A percentile compares a stretch with the other conserved stretches of the same genome.
phyloP scores from a whole-genome alignment of 2,329 filamentous ascomycete species.

The Penicillium sp. region DNA sequence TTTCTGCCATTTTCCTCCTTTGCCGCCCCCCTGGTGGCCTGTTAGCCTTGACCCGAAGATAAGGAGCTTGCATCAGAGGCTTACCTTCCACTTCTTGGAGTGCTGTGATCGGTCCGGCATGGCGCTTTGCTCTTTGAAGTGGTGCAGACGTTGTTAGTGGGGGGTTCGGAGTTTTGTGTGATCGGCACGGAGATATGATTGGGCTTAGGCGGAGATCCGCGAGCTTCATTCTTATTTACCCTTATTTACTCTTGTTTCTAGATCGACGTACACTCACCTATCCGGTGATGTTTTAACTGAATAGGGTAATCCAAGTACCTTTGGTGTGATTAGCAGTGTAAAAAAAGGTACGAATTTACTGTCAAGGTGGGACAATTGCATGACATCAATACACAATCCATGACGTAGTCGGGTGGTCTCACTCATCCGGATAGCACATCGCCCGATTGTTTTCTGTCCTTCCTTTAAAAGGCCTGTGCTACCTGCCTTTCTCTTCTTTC shows the following conservation, averaged over 20 bases:
- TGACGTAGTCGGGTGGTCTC: constrained; percentile 22
- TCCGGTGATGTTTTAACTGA: not conserved
- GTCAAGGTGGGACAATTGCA: constrained; percentile 11
- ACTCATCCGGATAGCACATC: constrained; percentile 1
- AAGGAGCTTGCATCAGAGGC: constrained; percentile 1
- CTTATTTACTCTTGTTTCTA: not conserved
- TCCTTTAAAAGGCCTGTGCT: not conserved
- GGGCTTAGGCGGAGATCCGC: constrained; percentile 22
- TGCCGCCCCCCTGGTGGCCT: constrained; percentile 27
- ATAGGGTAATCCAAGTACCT: not conserved
- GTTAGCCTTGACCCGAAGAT: not conserved
- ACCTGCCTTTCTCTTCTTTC: not conserved
- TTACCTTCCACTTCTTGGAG: constrained; percentile 39
- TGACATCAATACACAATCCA: constrained; percentile 26
- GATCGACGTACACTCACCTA: too few species aligned
- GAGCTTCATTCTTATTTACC: constrained; percentile 4
- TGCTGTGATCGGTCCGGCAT: constrained; percentile 30
- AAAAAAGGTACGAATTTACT: not conserved
- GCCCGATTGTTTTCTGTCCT: not conserved
- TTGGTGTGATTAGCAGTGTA: not conserved
- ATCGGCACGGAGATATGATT: constrained; percentile 13
- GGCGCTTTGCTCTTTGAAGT: constrained; percentile 28
- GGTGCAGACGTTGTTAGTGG: constrained; percentile 10
- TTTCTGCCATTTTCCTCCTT: constrained; percentile 34
- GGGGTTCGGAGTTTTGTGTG: constrained; percentile 22